Evolutionary conservation across 164 flowering plant species (phyloP).

Genomic region (Litsea cubeba): DNA sequence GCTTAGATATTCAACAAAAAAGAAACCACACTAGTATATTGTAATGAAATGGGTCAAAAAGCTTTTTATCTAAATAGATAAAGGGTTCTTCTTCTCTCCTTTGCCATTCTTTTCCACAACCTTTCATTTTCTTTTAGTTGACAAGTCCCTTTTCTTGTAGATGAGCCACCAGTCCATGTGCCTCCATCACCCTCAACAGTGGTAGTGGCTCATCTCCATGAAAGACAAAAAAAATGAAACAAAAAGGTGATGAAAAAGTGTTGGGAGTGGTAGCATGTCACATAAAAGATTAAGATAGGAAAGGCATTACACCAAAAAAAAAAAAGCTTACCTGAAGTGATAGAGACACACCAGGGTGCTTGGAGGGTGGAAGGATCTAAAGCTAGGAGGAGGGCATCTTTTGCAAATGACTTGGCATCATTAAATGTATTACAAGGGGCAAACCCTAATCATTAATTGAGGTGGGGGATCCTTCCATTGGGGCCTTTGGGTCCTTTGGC

Average conservation of each 20-base stretch:
- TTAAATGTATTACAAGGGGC: background rate
- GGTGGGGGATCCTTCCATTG: constrained; percentile 7
- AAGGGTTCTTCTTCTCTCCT: constrained; percentile 13
- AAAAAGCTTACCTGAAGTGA: constrained; percentile 7
- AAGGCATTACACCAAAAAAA: constrained; percentile 9
- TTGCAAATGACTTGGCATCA: constrained; percentile 4
- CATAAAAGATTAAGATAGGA: constrained; percentile 17
- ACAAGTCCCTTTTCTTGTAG: constrained; percentile 22
- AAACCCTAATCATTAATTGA: constrained; percentile 12
- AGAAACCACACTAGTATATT: background rate
- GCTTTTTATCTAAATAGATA: background rate
- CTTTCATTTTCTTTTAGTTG: constrained; percentile 28
- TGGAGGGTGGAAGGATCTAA: constrained; percentile 12
- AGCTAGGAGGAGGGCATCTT: background rate
- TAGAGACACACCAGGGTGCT: constrained; percentile 6
- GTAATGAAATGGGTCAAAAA: constrained; percentile 13
- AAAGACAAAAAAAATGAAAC: constrained; percentile 39
- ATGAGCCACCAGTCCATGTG: constrained; percentile 44
- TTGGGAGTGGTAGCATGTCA: constrained; percentile 17
- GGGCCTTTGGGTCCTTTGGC: constrained; percentile 6
- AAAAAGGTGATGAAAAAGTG: constrained; percentile 16
- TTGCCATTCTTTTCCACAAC: constrained; percentile 16
- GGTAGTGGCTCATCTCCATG: constrained; percentile 37
- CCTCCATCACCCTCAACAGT: constrained; percentile 36
- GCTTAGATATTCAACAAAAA: constrained; percentile 4